Conservation (phyloP, 441 rosid species). For the Syzygium malaccense region DNA sequence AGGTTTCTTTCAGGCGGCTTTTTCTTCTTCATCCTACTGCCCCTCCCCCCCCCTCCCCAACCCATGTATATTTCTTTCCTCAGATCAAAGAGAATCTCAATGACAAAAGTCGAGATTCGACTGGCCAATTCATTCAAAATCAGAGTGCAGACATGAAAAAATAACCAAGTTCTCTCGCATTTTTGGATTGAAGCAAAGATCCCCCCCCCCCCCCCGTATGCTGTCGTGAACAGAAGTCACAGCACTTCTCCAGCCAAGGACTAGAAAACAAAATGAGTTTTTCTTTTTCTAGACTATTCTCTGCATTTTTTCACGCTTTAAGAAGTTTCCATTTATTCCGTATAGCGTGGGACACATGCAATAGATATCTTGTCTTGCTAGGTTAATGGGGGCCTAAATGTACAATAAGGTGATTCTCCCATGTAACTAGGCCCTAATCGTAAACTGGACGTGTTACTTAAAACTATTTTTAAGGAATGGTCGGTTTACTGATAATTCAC, state of each 20-base stretch:
- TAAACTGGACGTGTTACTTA: not conserved
- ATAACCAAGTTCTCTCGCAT: not conserved
- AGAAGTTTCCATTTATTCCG: not conserved
- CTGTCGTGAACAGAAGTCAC: not conserved
- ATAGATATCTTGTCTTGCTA: not conserved
- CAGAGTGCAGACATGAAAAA: not conserved
- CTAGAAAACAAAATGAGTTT: not conserved
- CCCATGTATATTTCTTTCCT: not conserved
- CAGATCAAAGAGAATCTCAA: not conserved
- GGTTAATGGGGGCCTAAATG: not conserved
- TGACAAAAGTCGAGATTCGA: not conserved
- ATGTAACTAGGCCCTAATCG: not conserved
- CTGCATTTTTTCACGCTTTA: not conserved
- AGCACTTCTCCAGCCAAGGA: not conserved
- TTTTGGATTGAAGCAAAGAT: not conserved
- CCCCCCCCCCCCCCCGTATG: not conserved
- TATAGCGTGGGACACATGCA: not conserved
- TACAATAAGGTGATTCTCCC: not conserved
- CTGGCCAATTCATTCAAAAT: not conserved
- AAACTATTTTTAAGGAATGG: not conserved
- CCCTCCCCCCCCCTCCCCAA: not conserved
- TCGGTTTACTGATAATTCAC: not conserved
- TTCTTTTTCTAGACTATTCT: not conserved
- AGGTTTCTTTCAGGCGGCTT: slow-evolving; percentile 6
- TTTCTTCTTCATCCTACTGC: slow-evolving; percentile 7